Evolutionary conservation across 352 stramenopile species (phyloP), one percentile per base, ranked within the genome.

Genomic region (Pythium apleroticum): DNA sequence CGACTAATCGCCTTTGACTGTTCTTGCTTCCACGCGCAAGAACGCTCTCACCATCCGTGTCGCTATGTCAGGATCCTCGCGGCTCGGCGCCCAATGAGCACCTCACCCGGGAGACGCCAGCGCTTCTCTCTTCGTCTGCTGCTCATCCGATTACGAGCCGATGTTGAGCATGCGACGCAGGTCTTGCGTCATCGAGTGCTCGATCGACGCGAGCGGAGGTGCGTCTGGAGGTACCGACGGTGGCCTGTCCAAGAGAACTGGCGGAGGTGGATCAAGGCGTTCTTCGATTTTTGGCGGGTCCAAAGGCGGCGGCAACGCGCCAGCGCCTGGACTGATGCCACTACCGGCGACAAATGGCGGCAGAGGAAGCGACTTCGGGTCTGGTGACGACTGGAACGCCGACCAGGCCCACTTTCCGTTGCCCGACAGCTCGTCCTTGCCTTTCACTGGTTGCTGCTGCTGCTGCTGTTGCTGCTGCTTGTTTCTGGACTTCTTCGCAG

Each of bases 131-230:
- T 41, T 31, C 77, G 80, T 15, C 65, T 76, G 25, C 76, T 20
- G 24, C 73, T n/a, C 24, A 20, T 22, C 6, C 27, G 4, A n/a
- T 52, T 65, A 65, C 31, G 58, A 65, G 25, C 80, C 80, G 56
- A 91, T 93, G 74, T 91, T 93, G 48, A 93, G 77, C 85, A 93
- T 86, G 43, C 81, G 78, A 49, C 82, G 74, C 59, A 93, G 69
- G 45, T 91, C 83, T 56, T 90, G 78, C 62, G 85, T 93, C 85
- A 93, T 91, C 24, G 80, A 88, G 43, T 84, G 63, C 68, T 93
- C 85, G 22, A 84, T 68, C 24, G 81, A 81, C 70, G 77, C 24
- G 35, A 11, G 8, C 31, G 28, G n/a, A 22, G 14, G 20, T 10
- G 11, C 31, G 45, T 71, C 66, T 57, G 74, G 71, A 0, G 68